Conservation (phyloP, 108 stramenopile species). For the Bacterosira constricta region DNA sequence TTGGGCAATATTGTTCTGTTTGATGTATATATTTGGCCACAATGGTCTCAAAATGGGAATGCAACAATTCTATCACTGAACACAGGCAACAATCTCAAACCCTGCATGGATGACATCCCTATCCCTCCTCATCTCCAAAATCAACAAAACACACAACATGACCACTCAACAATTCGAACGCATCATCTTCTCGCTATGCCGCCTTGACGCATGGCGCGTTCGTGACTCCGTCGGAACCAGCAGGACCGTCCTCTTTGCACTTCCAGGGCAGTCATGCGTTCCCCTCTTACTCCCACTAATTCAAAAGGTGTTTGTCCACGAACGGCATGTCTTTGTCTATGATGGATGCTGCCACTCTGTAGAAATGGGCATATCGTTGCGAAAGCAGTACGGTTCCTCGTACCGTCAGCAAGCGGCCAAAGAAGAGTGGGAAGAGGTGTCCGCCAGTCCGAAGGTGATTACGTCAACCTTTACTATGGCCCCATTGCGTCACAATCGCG, state of each 20-base stretch:
- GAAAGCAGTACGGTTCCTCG: slow-evolving; percentile 31
- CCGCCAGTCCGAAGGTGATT: slow-evolving; percentile 26
- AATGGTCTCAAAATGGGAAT: neutral
- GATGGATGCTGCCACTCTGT: slow-evolving; percentile 70
- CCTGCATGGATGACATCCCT: slow-evolving; percentile 80
- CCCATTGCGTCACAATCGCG: slow-evolving; percentile 30
- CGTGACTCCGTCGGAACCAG: slow-evolving; percentile 47
- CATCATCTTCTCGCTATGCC: slow-evolving; percentile 71
- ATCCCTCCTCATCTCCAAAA: slow-evolving; percentile 49
- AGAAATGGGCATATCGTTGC: slow-evolving; percentile 28
- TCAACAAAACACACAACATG: slow-evolving; percentile 41
- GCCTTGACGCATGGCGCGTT: slow-evolving; percentile 78
- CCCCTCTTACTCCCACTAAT: slow-evolving; percentile 70
- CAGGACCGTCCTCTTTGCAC: slow-evolving; percentile 63
- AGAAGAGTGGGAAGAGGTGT: slow-evolving; percentile 30
- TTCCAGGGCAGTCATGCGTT: slow-evolving; percentile 71
- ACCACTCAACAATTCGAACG: slow-evolving; percentile 51
- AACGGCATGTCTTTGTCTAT: slow-evolving; percentile 83
- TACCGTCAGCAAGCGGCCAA: slow-evolving; percentile 43
- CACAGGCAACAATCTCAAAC: slow-evolving; percentile 42
- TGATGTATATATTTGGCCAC: neutral
- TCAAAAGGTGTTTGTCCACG: slow-evolving; percentile 75
- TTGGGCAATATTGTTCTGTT: too few relatives aligned
- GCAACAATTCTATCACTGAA: neutral
- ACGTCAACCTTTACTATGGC: slow-evolving; percentile 40